A percentile compares a stretch with the other conserved stretches of the same genome.
phyloP scores from a whole-genome alignment of 2,329 filamentous ascomycete species.

The Botrytis medusae region DNA sequence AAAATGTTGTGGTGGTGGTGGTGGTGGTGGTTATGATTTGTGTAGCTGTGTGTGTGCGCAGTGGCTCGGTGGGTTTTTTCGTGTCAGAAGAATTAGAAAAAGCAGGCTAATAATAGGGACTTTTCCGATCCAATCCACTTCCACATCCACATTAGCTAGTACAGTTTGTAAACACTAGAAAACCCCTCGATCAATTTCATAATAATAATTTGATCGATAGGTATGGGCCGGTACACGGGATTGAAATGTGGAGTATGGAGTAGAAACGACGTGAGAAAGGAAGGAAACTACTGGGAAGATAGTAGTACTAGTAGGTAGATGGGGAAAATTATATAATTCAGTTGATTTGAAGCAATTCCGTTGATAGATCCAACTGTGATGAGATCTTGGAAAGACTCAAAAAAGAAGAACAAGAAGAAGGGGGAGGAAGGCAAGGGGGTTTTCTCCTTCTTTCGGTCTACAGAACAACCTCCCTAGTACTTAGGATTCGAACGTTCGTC shows the following conservation, averaged over 20 bases:
- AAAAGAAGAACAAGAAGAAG: not conserved
- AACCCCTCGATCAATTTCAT: not conserved
- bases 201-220: not conserved
- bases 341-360: not conserved
- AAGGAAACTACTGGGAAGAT: not conserved
- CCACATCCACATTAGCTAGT: not conserved
- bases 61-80: slow-evolving; percentile 13
- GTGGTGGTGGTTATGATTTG: not conserved
- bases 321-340: not conserved
- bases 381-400: not conserved
- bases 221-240: not conserved
- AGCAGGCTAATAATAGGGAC: not conserved
- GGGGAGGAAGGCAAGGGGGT: not conserved
- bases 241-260: slow-evolving; percentile 6
- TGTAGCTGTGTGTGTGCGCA: not conserved
- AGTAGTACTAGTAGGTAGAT: not conserved
- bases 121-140: slow-evolving; percentile 8
- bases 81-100: slow-evolving; percentile 18
- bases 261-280: not conserved
- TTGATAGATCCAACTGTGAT: not conserved
- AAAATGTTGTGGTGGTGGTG: slow-evolving; percentile 12
- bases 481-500: not conserved
- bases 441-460: not conserved
- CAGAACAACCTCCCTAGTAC: not conserved
- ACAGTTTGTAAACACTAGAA: not conserved